phyloP scores from a whole-genome alignment of 352 stramenopile genomes.

The Aphanomyces invadans region DNA sequence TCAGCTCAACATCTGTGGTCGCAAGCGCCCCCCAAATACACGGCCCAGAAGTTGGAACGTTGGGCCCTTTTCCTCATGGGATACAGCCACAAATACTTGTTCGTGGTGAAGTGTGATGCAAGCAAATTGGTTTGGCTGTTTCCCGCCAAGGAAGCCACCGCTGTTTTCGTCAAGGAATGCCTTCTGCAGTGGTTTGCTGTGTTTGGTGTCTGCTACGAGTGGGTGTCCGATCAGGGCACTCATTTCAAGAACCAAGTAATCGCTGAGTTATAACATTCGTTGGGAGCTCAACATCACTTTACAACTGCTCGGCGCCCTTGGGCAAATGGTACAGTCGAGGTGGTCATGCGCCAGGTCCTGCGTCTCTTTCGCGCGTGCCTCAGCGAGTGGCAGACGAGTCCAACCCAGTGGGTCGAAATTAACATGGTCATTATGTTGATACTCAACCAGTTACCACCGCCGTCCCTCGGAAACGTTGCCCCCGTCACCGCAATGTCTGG shows the following conservation, averaged over 20 bases:
- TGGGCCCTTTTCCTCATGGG: conserved; percentile 26
- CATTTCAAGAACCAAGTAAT: conserved; percentile 26
- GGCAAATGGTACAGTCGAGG: conserved; percentile 36
- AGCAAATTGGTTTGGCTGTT: conserved; percentile 4
- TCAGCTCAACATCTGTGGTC: not conserved
- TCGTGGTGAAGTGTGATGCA: not conserved
- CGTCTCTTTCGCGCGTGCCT: not conserved
- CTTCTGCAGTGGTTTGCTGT: conserved; percentile 23
- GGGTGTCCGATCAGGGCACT: conserved; percentile 25
- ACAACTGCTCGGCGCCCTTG: conserved; percentile 30
- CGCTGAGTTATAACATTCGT: not conserved
- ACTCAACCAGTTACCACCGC: conserved; percentile 5
- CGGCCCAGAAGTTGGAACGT: conserved; percentile 26
- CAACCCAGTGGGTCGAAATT: conserved; percentile 5
- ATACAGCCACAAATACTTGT: conserved; percentile 5
- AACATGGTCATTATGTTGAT: not conserved
- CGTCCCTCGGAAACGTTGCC: not conserved
- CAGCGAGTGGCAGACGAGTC: conserved; percentile 11
- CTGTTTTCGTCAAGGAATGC: conserved; percentile 2
- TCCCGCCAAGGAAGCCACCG: not conserved
- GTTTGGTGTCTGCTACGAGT: conserved; percentile 21
- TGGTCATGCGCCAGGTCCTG: conserved; percentile 25
- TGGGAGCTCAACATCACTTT: conserved; percentile 31
- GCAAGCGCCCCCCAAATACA: conserved; percentile 23
- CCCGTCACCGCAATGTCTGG: conserved; percentile 19